phyloP scores from a whole-genome alignment of 2,329 filamentous ascomycete genomes.

The Sclerotiophoma versabilis region DNA sequence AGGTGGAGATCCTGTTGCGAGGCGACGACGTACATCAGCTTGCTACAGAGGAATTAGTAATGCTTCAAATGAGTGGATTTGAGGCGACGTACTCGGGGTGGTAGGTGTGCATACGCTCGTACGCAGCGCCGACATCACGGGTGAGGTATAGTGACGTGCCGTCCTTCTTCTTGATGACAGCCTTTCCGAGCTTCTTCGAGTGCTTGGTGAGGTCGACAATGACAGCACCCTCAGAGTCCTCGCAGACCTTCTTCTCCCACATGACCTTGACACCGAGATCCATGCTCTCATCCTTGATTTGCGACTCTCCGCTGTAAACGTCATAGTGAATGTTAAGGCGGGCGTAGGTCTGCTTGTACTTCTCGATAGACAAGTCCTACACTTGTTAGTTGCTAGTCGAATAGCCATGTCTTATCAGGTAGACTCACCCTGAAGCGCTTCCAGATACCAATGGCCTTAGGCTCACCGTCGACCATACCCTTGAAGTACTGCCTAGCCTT shows the following conservation, averaged over 20 bases:
- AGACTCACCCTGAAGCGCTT: conserved; percentile 61
- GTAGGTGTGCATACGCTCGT: conserved; percentile 68
- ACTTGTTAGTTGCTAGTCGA: conserved; percentile 11
- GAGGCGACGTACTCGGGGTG: conserved; percentile 58
- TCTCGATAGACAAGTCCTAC: conserved; percentile 66
- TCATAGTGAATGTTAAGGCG: conserved; percentile 71
- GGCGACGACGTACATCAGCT: conserved; percentile 73
- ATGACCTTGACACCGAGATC: conserved; percentile 65
- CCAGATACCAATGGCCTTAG: conserved; percentile 67
- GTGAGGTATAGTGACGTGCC: conserved; percentile 74
- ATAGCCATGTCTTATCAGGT: neutral
- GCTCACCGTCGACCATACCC: conserved; percentile 70
- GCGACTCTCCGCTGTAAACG: conserved; percentile 73
- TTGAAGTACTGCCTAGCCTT: conserved; percentile 76
- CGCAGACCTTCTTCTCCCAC: conserved; percentile 66
- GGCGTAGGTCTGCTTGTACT: conserved; percentile 70
- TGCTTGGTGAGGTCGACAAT: conserved; percentile 76
- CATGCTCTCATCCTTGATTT: conserved; percentile 69
- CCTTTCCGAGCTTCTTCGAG: conserved; percentile 71
- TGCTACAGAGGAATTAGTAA: conserved; percentile 35
- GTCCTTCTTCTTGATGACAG: conserved; percentile 70
- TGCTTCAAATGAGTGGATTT: neutral
- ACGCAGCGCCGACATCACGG: conserved; percentile 71
- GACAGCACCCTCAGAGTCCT: conserved; percentile 70
- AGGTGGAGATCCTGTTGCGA: conserved; percentile 70